Percentiles rank a stretch among this genome's conserved stretches.
phyloP scores from a whole-genome alignment of 371 early-diverging fungal species.

The Rhizopus microsporus region DNA sequence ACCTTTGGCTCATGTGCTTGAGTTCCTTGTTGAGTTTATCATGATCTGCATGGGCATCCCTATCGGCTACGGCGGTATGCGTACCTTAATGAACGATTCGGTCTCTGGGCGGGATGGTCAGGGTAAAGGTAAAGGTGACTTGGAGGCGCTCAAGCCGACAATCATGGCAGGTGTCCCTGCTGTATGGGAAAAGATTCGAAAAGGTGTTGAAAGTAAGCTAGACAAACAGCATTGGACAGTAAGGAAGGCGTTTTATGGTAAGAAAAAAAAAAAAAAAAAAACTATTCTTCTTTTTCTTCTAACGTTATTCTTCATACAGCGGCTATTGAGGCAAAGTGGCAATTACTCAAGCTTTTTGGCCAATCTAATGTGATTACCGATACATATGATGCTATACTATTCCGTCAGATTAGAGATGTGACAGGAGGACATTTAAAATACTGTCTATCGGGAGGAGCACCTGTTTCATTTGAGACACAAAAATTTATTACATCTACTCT shows the following conservation, averaged over 20 bases:
- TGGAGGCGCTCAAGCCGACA: slow-evolving; percentile 84
- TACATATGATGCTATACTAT: slow-evolving; percentile 76
- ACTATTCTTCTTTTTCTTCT: background rate
- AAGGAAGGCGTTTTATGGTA: slow-evolving; percentile 55
- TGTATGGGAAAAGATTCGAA: slow-evolving; percentile 88
- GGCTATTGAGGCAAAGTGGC: slow-evolving; percentile 74
- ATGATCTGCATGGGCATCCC: slow-evolving; percentile 49
- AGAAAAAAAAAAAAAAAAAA: background rate
- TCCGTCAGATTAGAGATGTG: slow-evolving; percentile 73
- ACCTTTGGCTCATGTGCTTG: slow-evolving; percentile 90
- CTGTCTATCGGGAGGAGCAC: slow-evolving; percentile 92
- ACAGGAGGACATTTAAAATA: slow-evolving; percentile 88
- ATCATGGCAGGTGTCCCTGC: slow-evolving; percentile 90
- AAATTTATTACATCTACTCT: slow-evolving; percentile 78
- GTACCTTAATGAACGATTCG: slow-evolving; percentile 82
- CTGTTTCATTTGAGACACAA: slow-evolving; percentile 84
- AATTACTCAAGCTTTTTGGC: slow-evolving; percentile 57
- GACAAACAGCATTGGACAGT: slow-evolving; percentile 60
- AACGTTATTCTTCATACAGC: slow-evolving; percentile 36
- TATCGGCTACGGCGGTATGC: slow-evolving; percentile 82
- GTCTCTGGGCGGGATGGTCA: slow-evolving; percentile 58
- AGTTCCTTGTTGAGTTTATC: slow-evolving; percentile 71
- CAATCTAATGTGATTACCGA: slow-evolving; percentile 63
- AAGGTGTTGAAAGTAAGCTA: slow-evolving; percentile 72
- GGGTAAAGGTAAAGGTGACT: slow-evolving; percentile 89